Evolutionary conservation across 2,329 filamentous ascomycete species (phyloP).

Genomic region (Lasiodiplodia sp.): DNA sequence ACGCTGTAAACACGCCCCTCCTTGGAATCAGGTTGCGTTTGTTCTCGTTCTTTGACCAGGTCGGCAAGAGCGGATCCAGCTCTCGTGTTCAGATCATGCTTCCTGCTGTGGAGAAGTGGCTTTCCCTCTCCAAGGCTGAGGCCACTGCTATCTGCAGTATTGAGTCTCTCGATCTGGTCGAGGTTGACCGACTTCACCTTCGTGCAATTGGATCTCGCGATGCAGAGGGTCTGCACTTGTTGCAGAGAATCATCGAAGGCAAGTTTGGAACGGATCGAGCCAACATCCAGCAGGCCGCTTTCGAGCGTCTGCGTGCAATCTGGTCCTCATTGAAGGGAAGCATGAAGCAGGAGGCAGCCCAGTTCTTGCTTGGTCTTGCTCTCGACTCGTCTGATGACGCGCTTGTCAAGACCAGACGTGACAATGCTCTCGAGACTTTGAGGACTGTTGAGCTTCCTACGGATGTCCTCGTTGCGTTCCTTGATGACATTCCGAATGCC

Average conservation of each 20-base stretch:
- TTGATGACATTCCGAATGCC: slow-evolving; percentile 77
- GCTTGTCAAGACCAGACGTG: slow-evolving; percentile 48
- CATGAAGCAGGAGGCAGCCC: slow-evolving; percentile 65
- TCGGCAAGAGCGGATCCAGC: slow-evolving; percentile 75
- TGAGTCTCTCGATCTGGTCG: slow-evolving; percentile 56
- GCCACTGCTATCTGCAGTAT: slow-evolving; percentile 58
- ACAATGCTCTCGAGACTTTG: slow-evolving; percentile 74
- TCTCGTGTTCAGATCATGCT: slow-evolving; percentile 78
- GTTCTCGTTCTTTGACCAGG: slow-evolving; percentile 73
- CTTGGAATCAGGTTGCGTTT: slow-evolving; percentile 74
- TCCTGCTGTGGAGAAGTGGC: slow-evolving; percentile 77
- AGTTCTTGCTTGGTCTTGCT: slow-evolving; percentile 68
- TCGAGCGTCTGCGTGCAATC: slow-evolving; percentile 72
- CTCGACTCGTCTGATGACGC: slow-evolving; percentile 52
- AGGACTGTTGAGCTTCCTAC: slow-evolving; percentile 77
- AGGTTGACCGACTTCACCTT: slow-evolving; percentile 62
- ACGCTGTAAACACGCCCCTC: slow-evolving; percentile 73
- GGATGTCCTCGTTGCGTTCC: slow-evolving; percentile 72
- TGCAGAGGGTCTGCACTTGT: slow-evolving; percentile 62
- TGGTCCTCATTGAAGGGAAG: slow-evolving; percentile 77
- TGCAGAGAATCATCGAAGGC: slow-evolving; percentile 60
- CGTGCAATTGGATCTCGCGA: slow-evolving; percentile 63
- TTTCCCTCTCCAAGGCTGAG: slow-evolving; percentile 60
- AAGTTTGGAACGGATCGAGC: slow-evolving; percentile 54
- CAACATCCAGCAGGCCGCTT: slow-evolving; percentile 69